A percentile compares a stretch with the other conserved stretches of the same genome.
These are phyloP conservation scores for Auricularia heimuer DNA, from an alignment of 768 basidiomycete species.

Conservation along the genomic window DNA sequence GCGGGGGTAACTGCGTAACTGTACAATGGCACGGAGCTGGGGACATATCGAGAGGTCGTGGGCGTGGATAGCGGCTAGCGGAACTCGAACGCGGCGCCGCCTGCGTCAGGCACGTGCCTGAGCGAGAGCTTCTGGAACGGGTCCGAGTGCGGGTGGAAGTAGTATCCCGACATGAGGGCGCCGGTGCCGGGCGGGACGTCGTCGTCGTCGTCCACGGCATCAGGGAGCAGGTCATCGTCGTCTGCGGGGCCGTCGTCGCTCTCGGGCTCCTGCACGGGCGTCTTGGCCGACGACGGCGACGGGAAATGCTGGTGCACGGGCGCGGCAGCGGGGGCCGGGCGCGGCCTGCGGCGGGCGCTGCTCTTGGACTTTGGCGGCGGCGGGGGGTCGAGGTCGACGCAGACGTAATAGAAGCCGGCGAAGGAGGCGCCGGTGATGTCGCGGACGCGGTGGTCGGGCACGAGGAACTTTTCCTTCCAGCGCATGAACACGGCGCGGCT, in stretches of 20 bases:
- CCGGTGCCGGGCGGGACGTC: slow-evolving; percentile 8
- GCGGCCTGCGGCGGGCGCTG: slow-evolving; percentile 24
- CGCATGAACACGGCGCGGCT: slow-evolving; percentile 68
- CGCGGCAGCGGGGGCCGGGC: slow-evolving; percentile 21
- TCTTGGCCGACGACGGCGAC: slow-evolving; percentile 30
- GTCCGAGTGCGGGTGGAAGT: slow-evolving; percentile 88
- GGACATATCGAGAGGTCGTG: no score
- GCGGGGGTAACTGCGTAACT: no score
- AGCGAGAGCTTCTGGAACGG: slow-evolving; percentile 91
- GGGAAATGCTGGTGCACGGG: slow-evolving; percentile 29
- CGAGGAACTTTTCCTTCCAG: slow-evolving; percentile 93
- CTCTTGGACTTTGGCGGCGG: slow-evolving; percentile 26
- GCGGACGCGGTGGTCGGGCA: slow-evolving; percentile 88
- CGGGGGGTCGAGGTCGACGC: slow-evolving; percentile 77
- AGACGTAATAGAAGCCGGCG: slow-evolving; percentile 93
- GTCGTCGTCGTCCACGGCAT: slow-evolving; percentile 4
- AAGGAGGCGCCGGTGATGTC: slow-evolving; percentile 94
- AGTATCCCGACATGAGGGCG: slow-evolving; percentile 82
- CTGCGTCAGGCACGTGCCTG: slow-evolving; percentile 62
- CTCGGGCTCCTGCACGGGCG: slow-evolving; percentile 39
- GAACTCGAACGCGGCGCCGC: slow-evolving; percentile 78
- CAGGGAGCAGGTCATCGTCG: slow-evolving; percentile 7
- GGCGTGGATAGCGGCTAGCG: slow-evolving; percentile 34
- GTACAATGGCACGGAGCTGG: no score
- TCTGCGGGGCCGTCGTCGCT: slow-evolving; percentile 6